These are phyloP conservation scores for Cystofilobasidium macerans DNA, from an alignment of 768 basidiomycete genomes.

Conservation along the genomic window DNA sequence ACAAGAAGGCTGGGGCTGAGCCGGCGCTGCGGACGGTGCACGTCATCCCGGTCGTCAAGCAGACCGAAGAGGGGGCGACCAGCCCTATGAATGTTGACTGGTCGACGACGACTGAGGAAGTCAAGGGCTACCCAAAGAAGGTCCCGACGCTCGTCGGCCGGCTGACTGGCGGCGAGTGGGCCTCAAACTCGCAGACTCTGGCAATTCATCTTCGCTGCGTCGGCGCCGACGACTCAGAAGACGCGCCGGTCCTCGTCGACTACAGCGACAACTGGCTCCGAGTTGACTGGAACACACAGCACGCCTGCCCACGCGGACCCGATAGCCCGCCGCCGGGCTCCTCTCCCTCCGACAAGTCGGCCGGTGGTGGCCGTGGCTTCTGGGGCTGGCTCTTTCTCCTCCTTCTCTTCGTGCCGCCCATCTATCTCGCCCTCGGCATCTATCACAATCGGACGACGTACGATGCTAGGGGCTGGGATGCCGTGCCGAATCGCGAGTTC, in stretches of 20 bases:
- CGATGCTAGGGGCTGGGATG: constrained; percentile 38
- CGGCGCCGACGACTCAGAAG: constrained; percentile 18
- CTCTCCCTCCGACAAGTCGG: too few species aligned
- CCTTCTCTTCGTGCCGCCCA: constrained; percentile 18
- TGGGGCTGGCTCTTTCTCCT: constrained; percentile 34
- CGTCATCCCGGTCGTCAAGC: constrained; percentile 34
- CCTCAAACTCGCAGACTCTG: constrained; percentile 31
- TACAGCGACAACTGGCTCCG: constrained; percentile 33
- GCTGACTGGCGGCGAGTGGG: constrained; percentile 33
- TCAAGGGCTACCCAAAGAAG: constrained; percentile 29
- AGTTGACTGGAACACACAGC: constrained; percentile 34
- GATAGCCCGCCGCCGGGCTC: too few species aligned
- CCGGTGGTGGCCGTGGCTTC: constrained; percentile 29
- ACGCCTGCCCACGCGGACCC: too few species aligned
- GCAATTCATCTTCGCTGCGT: constrained; percentile 34
- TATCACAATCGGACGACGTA: constrained; percentile 40
- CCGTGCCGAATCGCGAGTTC: constrained; percentile 33
- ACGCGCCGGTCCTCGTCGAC: constrained; percentile 31
- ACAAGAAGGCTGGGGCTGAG: constrained; percentile 32
- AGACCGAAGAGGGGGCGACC: background rate
- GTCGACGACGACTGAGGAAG: constrained; percentile 28
- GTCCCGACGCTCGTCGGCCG: constrained; percentile 31
- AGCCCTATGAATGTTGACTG: constrained; percentile 30
- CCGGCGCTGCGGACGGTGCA: constrained; percentile 33
- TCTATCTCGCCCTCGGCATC: constrained; percentile 33